These are phyloP conservation scores for Dictyostelium firmibasis DNA, from an alignment of 78 protist species.

Conservation along the genomic window DNA sequence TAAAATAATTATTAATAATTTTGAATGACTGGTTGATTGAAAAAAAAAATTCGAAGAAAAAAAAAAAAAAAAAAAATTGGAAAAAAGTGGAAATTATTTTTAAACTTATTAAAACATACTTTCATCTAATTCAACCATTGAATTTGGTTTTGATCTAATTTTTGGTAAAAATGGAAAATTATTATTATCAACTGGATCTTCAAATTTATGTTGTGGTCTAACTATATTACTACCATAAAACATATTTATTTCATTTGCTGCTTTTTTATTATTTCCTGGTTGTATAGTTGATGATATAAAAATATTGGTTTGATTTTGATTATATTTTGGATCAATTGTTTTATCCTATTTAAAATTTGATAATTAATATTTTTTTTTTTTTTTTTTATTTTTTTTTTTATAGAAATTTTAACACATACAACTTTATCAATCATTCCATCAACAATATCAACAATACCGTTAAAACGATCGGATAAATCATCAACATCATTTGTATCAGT, in stretches of 20 bases:
- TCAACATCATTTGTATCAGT: conserved; percentile 19
- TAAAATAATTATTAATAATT: too few relatives aligned
- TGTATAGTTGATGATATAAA: conserved; percentile 28
- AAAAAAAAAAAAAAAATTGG: background rate
- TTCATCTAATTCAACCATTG: conserved; percentile 16
- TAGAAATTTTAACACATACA: conserved; percentile 11
- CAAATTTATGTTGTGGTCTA: conserved; percentile 80
- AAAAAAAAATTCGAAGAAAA: too few relatives aligned
- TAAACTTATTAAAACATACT: too few relatives aligned
- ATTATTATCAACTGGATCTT: conserved; percentile 81
- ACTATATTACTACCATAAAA: conserved; percentile 70
- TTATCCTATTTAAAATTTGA: conserved; percentile 8
- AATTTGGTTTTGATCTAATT: conserved; percentile 84
- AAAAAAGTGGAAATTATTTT: too few relatives aligned
- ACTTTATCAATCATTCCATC: conserved; percentile 80
- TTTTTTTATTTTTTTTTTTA: too few relatives aligned
- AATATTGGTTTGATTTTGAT: conserved; percentile 53
- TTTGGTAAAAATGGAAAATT: conserved; percentile 87
- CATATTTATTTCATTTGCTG: conserved; percentile 50
- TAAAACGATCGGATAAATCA: conserved; percentile 58
- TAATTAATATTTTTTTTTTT: background rate
- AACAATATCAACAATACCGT: conserved; percentile 62
- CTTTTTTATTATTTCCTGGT: background rate
- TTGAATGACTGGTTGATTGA: too few relatives aligned
- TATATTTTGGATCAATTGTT: conserved; percentile 41